These are phyloP conservation scores for Protomyces pachydermus DNA, from an alignment of 1,139 yeast species.

Conservation along the genomic window DNA sequence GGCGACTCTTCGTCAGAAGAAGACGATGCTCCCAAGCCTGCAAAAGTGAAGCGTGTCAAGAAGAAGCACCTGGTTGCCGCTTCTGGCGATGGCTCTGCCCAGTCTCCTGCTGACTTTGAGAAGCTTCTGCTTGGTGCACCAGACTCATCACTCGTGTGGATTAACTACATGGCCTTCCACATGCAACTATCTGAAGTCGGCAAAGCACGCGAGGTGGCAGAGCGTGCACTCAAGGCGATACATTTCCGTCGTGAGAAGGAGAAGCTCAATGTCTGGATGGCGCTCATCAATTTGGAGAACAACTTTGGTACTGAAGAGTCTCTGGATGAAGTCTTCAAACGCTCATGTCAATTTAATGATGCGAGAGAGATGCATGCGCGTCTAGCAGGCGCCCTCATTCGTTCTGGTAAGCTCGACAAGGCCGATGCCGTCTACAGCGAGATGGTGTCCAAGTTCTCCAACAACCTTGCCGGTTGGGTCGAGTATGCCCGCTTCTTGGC, in stretches of 20 bases:
- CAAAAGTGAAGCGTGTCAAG: slow-evolving; percentile 40
- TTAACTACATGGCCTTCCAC: slow-evolving; percentile 98
- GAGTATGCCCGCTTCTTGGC: slow-evolving; percentile 69
- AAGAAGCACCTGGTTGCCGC: slow-evolving; percentile 68
- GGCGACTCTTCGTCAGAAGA: slow-evolving; percentile 19
- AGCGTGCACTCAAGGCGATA: slow-evolving; percentile 85
- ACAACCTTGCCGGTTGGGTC: slow-evolving; percentile 62
- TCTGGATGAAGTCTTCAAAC: slow-evolving; percentile 70
- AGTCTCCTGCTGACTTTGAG: slow-evolving; percentile 85
- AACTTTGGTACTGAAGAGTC: slow-evolving; percentile 85
- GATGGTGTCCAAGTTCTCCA: slow-evolving; percentile 77
- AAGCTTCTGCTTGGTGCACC: slow-evolving; percentile 87
- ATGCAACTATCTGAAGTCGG: slow-evolving; percentile 88
- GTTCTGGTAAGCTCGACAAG: slow-evolving; percentile 43
- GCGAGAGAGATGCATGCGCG: slow-evolving; percentile 39
- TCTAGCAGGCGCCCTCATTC: slow-evolving; percentile 24
- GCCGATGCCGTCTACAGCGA: slow-evolving; percentile 65
- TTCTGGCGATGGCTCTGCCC: slow-evolving; percentile 71
- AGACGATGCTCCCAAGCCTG: slow-evolving; percentile 28
- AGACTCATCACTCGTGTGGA: slow-evolving; percentile 90
- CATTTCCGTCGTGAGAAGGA: slow-evolving; percentile 89
- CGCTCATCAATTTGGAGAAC: slow-evolving; percentile 85
- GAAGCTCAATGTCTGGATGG: slow-evolving; percentile 93
- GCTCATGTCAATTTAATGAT: slow-evolving; percentile 89
- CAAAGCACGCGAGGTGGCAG: slow-evolving; percentile 88